Evolutionary conservation across 179 eudicot genomes (phyloP), one percentile per base, ranked within the genome.

Genomic region (Spinacia oleracea): DNA sequence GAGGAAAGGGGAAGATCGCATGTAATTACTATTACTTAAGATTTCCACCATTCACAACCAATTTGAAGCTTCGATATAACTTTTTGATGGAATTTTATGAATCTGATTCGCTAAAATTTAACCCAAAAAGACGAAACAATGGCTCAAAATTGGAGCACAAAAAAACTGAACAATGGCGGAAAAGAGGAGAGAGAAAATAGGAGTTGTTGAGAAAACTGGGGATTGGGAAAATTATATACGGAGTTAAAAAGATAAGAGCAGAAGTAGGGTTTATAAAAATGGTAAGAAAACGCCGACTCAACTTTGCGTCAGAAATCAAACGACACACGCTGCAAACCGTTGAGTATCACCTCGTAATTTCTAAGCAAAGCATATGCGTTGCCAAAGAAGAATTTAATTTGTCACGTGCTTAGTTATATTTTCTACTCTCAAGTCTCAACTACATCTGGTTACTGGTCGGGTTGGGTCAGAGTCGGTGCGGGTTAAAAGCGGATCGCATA

Each of bases 41-140:
- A 87, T 86, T 91, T 92, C 93, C 82, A 92, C 86, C 97, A 92
- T 92, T 90, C 97, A 90, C 94, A 86, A 92, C 23, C 76, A 38
- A 68, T 68, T 68, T 27, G 25, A 56, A 21, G 27, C 18, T n/a
- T 9, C 11, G 25, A 56, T 8, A 1, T 9, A 21, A 16, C 9
- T n/a, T 21, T 7, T 56, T n/a, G 11, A 9, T 8, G 60, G 18
- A 56, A 23, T 20, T 25, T 11, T 23, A 31, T 59, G 12, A 25
- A 3, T 59, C 2, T 10, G 8, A 2, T 8, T 59, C 25, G 31
- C 27, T 23, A 27, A 21, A 56, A 56, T 6, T 56, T 0, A 56
- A 56, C 10, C 11, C 2, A 56, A 56, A 9, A 56, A 46, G 18
- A 3, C 53, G n/a, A n/a, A 48, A 48, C 53, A 38, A 38, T 38